Base-by-base conservation (phyloP, 306 rosid species). In the Citrullus mucosospermus region DNA sequence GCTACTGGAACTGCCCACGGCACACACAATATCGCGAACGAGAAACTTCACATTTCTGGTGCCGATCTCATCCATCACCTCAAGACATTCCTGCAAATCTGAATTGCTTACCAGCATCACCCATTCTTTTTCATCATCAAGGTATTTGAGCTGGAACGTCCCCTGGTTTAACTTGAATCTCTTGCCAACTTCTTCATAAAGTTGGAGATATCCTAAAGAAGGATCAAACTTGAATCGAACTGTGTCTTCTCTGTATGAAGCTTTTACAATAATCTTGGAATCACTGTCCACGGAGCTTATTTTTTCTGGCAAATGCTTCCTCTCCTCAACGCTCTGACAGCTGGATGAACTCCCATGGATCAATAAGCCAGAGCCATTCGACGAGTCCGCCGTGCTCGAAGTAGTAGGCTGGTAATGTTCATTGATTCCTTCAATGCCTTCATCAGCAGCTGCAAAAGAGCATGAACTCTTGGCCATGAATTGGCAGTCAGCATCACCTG, bases 51-150 rank as follows among this genome's bases (percentile, higher is more conserved):
- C 90, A 39, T 60, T 79, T 41, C 41, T 84, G 11, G 81, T 82
- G 34, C 96, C 96, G 4, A 79, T 63, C 44, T 93, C 92, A 56
- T 86, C 90, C 87, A 89, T 60, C 81, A 90, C 84, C 70, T 91
- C 97, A 6, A 93, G 67, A 76, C 98, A 93, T 82, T 90, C 97
- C 69, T 78, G 93, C 79, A 93, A 77, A 84, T 90, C 98, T 4
- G 89, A 82, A 75, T 91, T 92, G 36, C 79, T 84, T 32, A 85
- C 89, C 78, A 93, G 39, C 97, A 90, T 89, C 72, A 93, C 97
- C 98, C 97, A 93, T 80, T 93, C 97, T 66, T 91, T 86, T 82
- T 93, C 96, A 76, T 93, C 97, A 25, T 93, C 98, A 18, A 91
- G 78, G 80, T 91, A 93, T 71, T 85, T 93, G 79, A 91, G 96